Base-by-base conservation (phyloP, 805 yeast species). In the Wickerhamomyces tratensis region DNA sequence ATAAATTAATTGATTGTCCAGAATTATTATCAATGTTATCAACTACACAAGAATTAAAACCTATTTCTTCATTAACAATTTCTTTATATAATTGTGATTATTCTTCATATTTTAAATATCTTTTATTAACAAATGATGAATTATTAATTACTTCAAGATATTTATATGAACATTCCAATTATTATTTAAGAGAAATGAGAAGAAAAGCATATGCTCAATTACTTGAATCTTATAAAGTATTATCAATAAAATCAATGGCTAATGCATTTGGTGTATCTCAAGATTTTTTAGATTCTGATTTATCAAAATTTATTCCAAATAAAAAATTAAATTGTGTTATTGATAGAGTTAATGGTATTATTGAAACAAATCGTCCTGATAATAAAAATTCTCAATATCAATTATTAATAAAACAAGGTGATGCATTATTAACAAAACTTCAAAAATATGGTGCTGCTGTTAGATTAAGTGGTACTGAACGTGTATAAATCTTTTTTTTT, bases 401-500 rank as follows among this genome's bases (percentile, higher is more conserved):
- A 59, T 63, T 71, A 48, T 73, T 93, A 56, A 80, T 93, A 55
- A 88, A 86, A 63, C 94, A 83, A 59, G 98, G 98, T 48, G 98
- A 93, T 58, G 78, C 81, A 2, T 71, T 93, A 54, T 76, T 93
- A 60, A 91, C 98, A 14, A 93, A 91, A 63, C 73, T 93, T 58
- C 98, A 93, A 63, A 93, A 89, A 63, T 93, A 91, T 54, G 95
- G 96, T 39, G 96, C 98, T 38, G 96, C 97, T 25, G 98, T 93
- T 40, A 85, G 94, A 62, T 74, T 93, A 54, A 83, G 94, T 57
- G 97, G 98, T 39, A 85, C 95, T 27, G 96, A 88, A 59, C 73
- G 79, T 51, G 79, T 31, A 12, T 31, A 31, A 31, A 2, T 29
- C 30, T 27, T n/a, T n/a, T n/a, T n/a, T n/a, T n/a, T n/a, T n/a